Base-by-base conservation (phyloP, 148 eudicot genomes). In the Cornus controversa region DNA sequence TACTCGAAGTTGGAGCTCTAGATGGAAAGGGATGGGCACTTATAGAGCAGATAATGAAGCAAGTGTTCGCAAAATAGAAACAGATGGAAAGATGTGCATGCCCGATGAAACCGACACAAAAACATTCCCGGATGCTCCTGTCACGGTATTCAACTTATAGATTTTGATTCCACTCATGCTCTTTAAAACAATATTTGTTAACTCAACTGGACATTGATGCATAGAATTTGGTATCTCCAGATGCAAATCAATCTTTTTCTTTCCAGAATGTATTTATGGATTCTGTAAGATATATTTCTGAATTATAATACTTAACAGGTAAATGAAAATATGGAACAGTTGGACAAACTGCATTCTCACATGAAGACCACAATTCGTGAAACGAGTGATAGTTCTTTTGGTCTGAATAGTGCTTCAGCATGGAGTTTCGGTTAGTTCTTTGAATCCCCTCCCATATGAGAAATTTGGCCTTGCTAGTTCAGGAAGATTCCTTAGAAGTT, bases 361-460 rank as follows among this genome's bases (percentile, higher is more conserved):
- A 36, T 68, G 20, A 79, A 85, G 69, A 72, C 62, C 60, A 42
- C 37, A 62, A 74, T 58, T 50, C 72, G 34, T 71, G 70, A 66
- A 73, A 75, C n/a, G 65, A 75, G 75, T 36, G 73, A 53, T 25
- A 79, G 42, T 77, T 70, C 74, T 40, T 60, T 57, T 69, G 70
- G 54, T 63, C 76, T 77, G 77, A 78, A 67, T 54, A 78, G 79
- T 31, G 47, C 69, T 62, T 23, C 82, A 72, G 40, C 84, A 47
- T 63, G 72, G 27, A 54, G 25, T 78, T 73, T 70, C 54, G 93
- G 97, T 94, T 62, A 87, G 92, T 85, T 81, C 67, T 78, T 64
- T 60, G 27, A 74, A 80, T 11, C 47, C 65, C 20, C 66, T 31
- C 25, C 8, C 18, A 37, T 20, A 54, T 31, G 24, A 50, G 20